Base-by-base conservation (phyloP, 2,329 filamentous ascomycete species). In the Ustilaginoidea virens region DNA sequence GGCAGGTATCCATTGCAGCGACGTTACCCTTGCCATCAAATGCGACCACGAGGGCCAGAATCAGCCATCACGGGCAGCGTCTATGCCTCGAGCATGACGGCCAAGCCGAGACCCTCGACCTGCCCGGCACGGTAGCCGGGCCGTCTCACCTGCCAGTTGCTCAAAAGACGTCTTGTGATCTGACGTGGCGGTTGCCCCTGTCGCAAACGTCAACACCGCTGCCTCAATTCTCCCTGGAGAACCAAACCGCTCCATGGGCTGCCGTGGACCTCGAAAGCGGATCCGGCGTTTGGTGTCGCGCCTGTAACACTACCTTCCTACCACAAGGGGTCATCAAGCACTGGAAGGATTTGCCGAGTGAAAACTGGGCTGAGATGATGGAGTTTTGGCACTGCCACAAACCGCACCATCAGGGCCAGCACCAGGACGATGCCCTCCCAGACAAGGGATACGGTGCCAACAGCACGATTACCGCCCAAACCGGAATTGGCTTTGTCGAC, bases 321-420 rank as follows among this genome's bases (percentile, higher is more conserved):
- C 23, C 42, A 1, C 31, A 42, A 3, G 54, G 48, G 6, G 40
- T 29, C 4, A 57, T 71, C 6, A 55, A 51, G 22, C 51, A 56
- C 21, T 98, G 90, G 87, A 93, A 87, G 53, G 85, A 98, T 46
- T 59, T 98, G 12, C 90, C 90, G 0, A 93, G 85, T 46, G 85
- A 92, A 43, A 87, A 93, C 45, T 98, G 90, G 90, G 92, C 90
- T 1, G 90, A 98, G 56, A 92, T 98, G 86, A 98, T 98, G 90
- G 92, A 98, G 51, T 92, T 98, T 42, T 98, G 90, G 90, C 92
- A 98, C 53, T 98, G 90, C 46, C 90, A 98, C 52, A 96, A 96
- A 53, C 90, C 92, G 22, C 65, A 74, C 35, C 61, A 73, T 31
- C 60, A 72, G 36, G 51, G 51, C 12, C 38, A 50, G 18, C 53